These are phyloP conservation scores for Tylopilus balloui DNA, from an alignment of 768 basidiomycete species.

Conservation along the genomic window DNA sequence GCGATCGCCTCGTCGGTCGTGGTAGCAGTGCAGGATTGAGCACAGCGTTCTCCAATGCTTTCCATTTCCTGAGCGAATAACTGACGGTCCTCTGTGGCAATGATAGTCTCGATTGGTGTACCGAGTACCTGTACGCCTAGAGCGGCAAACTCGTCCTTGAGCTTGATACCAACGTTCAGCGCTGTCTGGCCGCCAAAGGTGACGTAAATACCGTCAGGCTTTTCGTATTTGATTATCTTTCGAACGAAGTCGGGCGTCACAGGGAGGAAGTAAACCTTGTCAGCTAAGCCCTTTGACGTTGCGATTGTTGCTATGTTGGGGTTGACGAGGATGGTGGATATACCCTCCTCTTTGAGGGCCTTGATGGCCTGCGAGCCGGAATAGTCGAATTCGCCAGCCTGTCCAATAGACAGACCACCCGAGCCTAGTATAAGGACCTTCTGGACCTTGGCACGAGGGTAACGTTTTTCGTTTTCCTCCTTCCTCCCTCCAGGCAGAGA, in stretches of 20 bases:
- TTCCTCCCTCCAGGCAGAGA: constrained; percentile 75
- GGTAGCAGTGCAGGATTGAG: constrained; percentile 84
- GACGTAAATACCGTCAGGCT: constrained; percentile 97
- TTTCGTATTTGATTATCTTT: constrained; percentile 98
- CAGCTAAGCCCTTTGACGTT: constrained; percentile 93
- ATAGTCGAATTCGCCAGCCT: constrained; percentile 99
- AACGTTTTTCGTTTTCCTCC: constrained; percentile 72
- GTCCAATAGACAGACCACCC: constrained; percentile 95
- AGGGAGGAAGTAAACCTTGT: constrained; percentile 99
- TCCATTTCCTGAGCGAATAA: constrained; percentile 93
- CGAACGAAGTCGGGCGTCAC: constrained; percentile 97
- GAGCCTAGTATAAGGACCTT: constrained; percentile 98
- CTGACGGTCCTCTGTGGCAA: constrained; percentile 94
- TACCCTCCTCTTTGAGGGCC: constrained; percentile 97
- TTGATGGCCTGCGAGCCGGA: constrained; percentile 99
- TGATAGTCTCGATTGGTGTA: constrained; percentile 95
- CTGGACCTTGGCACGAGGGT: constrained; percentile 70
- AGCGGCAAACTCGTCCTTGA: constrained; percentile 91
- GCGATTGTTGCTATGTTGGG: constrained; percentile 99
- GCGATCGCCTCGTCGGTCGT: constrained; percentile 76
- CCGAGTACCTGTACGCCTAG: constrained; percentile 93
- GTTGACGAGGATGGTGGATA: constrained; percentile 98
- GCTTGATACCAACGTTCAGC: constrained; percentile 92
- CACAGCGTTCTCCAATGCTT: constrained; percentile 93
- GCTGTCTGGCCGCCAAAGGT: constrained; percentile 99